A percentile compares a stretch with the other conserved stretches of the same genome.
phyloP scores from a whole-genome alignment of 2,329 filamentous ascomycete genomes.

The Metarhizium anisopliae region DNA sequence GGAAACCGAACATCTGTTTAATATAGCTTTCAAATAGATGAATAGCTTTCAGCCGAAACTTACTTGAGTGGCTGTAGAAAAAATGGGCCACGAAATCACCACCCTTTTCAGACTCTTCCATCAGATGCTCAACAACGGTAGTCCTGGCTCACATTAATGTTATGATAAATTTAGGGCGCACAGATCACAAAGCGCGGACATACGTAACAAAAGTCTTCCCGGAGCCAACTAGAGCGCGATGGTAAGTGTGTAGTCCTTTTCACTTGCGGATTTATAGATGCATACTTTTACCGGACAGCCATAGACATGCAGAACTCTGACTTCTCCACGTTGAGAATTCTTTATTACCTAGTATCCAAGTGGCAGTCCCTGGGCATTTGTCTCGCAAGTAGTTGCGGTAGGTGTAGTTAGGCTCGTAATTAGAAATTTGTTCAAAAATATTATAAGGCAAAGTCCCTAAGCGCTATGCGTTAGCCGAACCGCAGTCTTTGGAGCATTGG shows the following conservation, averaged over 20 bases:
- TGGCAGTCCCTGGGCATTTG: neutral
- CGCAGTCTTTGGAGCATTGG: neutral
- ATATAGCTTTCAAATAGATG: neutral
- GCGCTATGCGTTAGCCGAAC: neutral
- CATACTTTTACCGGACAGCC: slow-evolving; percentile 1
- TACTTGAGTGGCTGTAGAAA: neutral
- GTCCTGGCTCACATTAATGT: neutral
- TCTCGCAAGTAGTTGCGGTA: neutral
- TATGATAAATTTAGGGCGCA: neutral
- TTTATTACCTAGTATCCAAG: neutral
- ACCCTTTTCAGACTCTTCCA: neutral
- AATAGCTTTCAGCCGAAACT: neutral
- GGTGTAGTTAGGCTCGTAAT: neutral
- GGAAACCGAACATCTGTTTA: neutral
- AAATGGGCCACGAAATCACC: slow-evolving; percentile 1
- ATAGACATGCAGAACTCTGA: neutral
- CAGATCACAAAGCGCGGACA: neutral
- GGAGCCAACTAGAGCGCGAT: neutral
- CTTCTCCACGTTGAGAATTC: neutral
- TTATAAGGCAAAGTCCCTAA: neutral
- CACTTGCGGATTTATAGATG: no score
- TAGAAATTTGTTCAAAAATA: neutral
- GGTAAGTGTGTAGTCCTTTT: no score
- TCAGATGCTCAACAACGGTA: neutral
- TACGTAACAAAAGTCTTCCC: neutral